Base-by-base conservation (phyloP, 805 yeast genomes). In the Starmerella vaccinii region DNA sequence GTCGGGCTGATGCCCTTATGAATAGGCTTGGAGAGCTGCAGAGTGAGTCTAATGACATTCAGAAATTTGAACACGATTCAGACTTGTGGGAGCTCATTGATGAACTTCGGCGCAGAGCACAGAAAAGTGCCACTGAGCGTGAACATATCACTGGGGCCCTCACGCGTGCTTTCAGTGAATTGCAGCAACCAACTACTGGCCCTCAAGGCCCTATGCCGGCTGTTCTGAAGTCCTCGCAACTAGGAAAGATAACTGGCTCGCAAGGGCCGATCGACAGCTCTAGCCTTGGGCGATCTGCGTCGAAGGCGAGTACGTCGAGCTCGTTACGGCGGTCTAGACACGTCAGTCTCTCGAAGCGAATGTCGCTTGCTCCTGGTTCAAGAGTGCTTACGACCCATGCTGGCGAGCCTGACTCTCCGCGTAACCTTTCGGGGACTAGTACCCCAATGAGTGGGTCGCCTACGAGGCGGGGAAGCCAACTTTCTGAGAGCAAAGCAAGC, bases 21-120 rank as follows among this genome's bases (percentile, higher is more conserved):
- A 82, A 81, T 51, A 72, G 95, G 57, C 71, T 89, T 50, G 70
- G 76, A 32, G 83, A 82, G 55, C 72, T 89, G 49, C 92, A 86
- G 62, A 68, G 70, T 23, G 74, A 76, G 51, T 82, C 83, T 59
- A 75, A 78, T 51, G 84, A 79, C 57, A 75, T 82, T 60, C 77
- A 81, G 50, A 76, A 80, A 51, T 53, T 44, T 48, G 47, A 49
- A 26, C 55, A 50, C 22, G 44, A 47, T 22, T 40, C 47, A 23
- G 53, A 49, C 6, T 26, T 60, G 15, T 21, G 46, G 30, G 58
- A 55, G 39, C 52, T 61, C 12, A 23, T 59, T 40, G 54, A 43
- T 19, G 58, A 58, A 43, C 51, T 60, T 5, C 51, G 55, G 6
- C 38, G 46, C 5, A 50, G 56, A 10, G 48, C 61, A 2, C 46